A percentile compares a stretch with the other conserved stretches of the same genome.
Evolutionary conservation across 441 rosid species (phyloP).

Genomic region (Pelargonium australe): DNA sequence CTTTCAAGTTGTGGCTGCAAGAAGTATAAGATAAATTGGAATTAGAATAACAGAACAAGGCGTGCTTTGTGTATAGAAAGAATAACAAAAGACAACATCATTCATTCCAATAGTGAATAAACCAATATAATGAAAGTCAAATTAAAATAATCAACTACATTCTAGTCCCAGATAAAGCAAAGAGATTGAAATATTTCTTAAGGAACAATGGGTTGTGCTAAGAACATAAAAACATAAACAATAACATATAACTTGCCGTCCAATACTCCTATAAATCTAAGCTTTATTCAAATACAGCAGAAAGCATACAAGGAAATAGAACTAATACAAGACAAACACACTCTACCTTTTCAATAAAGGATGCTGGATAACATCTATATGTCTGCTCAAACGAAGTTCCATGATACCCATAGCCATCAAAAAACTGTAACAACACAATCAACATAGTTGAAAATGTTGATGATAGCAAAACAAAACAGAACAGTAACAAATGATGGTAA

Average conservation of each 20-base stretch:
- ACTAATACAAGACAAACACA: background rate
- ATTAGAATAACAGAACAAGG: background rate
- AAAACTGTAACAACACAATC: slow-evolving; percentile 24
- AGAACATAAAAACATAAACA: too few relatives aligned
- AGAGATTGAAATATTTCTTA: too few relatives aligned
- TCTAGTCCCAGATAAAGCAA: too few relatives aligned
- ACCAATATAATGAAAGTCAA: background rate
- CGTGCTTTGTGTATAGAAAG: background rate
- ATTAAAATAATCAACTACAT: background rate
- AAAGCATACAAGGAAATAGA: background rate
- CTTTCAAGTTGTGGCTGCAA: slow-evolving; percentile 72
- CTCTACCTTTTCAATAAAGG: slow-evolving; percentile 75
- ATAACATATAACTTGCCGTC: too few relatives aligned
- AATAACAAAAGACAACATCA: background rate
- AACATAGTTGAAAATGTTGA: background rate
- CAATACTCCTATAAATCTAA: too few relatives aligned
- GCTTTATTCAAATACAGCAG: background rate
- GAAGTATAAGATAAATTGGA: background rate
- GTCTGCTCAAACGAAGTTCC: slow-evolving; percentile 44
- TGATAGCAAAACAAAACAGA: background rate
- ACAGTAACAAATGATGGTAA: too few relatives aligned
- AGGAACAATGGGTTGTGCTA: too few relatives aligned
- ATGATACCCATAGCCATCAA: slow-evolving; percentile 20
- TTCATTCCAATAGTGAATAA: background rate
- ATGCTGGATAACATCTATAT: slow-evolving; percentile 77